Conservation (phyloP, 1,284 basidiomycete genomes). For the Ganoderma resinaceum region DNA sequence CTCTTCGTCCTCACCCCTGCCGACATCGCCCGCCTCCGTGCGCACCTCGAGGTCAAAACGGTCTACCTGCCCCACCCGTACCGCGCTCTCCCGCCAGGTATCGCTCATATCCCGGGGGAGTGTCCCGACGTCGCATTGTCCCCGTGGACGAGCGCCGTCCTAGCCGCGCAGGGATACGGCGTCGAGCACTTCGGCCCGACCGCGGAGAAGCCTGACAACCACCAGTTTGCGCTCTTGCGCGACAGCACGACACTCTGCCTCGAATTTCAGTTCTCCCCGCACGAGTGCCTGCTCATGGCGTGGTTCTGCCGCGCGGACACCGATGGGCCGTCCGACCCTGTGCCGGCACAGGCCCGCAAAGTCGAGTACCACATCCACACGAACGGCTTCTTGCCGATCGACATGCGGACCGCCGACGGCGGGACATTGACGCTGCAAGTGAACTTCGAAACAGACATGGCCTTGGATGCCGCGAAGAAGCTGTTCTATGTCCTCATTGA, state of each 20-base stretch:
- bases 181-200: neutral
- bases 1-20: neutral
- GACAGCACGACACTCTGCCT: neutral
- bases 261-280: neutral
- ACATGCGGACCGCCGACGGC: neutral
- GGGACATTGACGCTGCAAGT: neutral
- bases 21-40: neutral
- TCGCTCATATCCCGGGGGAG: neutral
- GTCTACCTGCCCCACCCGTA: neutral
- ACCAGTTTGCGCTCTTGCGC: neutral
- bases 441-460: neutral
- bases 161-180: neutral
- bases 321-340: neutral
- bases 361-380: neutral
- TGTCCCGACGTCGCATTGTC: neutral
- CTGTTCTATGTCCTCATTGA: neutral
- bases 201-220: neutral
- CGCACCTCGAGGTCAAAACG: neutral
- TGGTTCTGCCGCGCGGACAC: neutral
- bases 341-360: neutral
- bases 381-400: neutral
- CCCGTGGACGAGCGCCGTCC: neutral
- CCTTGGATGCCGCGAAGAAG: neutral
- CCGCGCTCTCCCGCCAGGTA: neutral
- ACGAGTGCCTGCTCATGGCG: neutral